These are phyloP conservation scores for Kurtzmaniella fragi DNA, from an alignment of 805 yeast genomes.

Conservation along the genomic window DNA sequence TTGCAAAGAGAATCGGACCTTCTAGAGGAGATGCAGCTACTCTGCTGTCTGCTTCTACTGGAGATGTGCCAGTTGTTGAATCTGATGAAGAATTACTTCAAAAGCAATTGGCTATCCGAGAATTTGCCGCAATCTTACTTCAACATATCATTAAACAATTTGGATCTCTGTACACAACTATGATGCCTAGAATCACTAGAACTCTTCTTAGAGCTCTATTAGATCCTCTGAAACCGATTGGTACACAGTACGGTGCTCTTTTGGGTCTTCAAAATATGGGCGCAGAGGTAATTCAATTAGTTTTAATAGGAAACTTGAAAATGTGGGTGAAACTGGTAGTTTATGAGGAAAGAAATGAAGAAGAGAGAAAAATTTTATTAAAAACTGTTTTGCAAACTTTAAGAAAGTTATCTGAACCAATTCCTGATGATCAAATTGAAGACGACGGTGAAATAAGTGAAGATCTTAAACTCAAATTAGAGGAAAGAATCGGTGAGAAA, in stretches of 20 bases:
- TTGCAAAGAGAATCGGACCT: constrained; percentile 84
- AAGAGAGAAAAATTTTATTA: constrained; percentile 45
- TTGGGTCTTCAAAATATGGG: constrained; percentile 83
- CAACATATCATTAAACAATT: constrained; percentile 73
- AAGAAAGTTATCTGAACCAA: constrained; percentile 28
- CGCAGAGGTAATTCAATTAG: constrained; percentile 78
- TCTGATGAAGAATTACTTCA: constrained; percentile 23
- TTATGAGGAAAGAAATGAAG: constrained; percentile 33
- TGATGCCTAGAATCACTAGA: constrained; percentile 90
- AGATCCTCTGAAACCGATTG: constrained; percentile 76
- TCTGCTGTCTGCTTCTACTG: constrained; percentile 5
- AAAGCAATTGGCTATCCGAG: constrained; percentile 62
- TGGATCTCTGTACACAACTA: constrained; percentile 80
- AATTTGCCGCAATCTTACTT: constrained; percentile 79
- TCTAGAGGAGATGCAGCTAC: constrained; percentile 31
- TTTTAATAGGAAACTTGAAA: constrained; percentile 76
- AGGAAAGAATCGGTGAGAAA: constrained; percentile 55
- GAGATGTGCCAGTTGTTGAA: constrained; percentile 10
- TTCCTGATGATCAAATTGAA: constrained; percentile 28
- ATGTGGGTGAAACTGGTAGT: constrained; percentile 71
- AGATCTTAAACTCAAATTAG: constrained; percentile 38
- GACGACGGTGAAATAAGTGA: constrained; percentile 27
- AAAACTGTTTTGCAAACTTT: constrained; percentile 51
- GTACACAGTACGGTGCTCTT: constrained; percentile 90
- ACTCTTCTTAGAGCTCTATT: constrained; percentile 87